These are phyloP conservation scores for Populus davidiana DNA, from an alignment of 345 rosid genomes.

Conservation along the genomic window DNA sequence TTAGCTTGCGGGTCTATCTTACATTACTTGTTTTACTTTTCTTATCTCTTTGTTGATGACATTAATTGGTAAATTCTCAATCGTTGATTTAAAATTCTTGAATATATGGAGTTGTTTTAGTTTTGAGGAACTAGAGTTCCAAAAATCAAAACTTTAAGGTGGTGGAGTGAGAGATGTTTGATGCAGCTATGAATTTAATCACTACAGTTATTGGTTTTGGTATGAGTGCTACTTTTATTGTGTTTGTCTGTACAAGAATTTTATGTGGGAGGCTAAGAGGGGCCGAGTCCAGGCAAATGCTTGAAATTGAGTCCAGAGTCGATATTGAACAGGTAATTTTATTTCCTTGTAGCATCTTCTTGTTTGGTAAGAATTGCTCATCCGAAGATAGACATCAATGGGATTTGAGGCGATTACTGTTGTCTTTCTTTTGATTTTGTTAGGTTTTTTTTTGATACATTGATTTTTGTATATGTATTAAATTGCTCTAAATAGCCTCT, in stretches of 20 bases:
- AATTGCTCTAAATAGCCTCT: neutral
- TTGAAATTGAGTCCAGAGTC: slow-evolving; percentile 45
- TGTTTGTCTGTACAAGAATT: slow-evolving; percentile 60
- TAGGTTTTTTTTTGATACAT: neutral
- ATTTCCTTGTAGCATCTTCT: neutral
- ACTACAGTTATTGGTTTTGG: slow-evolving; percentile 63
- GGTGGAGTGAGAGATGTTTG: slow-evolving; percentile 31
- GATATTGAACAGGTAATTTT: slow-evolving; percentile 53
- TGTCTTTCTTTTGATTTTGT: neutral
- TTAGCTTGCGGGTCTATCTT: neutral
- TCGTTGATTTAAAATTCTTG: neutral
- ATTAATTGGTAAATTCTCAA: neutral
- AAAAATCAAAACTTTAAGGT: neutral
- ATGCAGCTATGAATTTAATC: slow-evolving; percentile 46
- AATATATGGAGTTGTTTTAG: neutral
- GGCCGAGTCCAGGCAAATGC: slow-evolving; percentile 37
- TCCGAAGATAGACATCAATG: neutral
- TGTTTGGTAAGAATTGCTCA: neutral
- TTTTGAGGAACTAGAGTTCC: slow-evolving; percentile 1
- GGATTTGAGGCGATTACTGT: neutral
- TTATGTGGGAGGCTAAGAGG: slow-evolving; percentile 52
- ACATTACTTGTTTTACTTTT: neutral
- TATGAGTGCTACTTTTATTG: slow-evolving; percentile 58
- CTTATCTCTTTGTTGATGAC: neutral
- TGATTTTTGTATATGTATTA: neutral